These are phyloP conservation scores for Saturnispora zaruensis DNA, from an alignment of 805 yeast species.

Conservation along the genomic window DNA sequence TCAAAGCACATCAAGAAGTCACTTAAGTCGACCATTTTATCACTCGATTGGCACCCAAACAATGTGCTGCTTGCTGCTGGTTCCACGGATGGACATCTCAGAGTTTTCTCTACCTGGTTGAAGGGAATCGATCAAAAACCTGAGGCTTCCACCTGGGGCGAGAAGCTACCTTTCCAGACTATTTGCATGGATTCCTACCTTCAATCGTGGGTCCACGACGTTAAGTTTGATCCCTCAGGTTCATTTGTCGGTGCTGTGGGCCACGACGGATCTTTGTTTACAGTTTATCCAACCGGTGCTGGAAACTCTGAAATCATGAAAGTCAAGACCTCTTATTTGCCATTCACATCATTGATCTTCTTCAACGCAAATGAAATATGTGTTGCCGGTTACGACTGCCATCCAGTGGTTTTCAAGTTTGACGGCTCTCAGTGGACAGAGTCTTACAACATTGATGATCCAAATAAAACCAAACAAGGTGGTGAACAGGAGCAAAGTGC, in stretches of 20 bases:
- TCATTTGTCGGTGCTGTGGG: slow-evolving; percentile 72
- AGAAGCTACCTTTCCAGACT: slow-evolving; percentile 88
- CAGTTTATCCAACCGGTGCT: slow-evolving; percentile 59
- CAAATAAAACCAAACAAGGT: slow-evolving; percentile 32
- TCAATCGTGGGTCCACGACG: slow-evolving; percentile 90
- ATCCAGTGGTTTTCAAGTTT: slow-evolving; percentile 62
- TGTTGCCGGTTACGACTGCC: slow-evolving; percentile 90
- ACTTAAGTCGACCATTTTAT: slow-evolving; percentile 75
- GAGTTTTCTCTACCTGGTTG: slow-evolving; percentile 82
- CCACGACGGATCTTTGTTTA: slow-evolving; percentile 77
- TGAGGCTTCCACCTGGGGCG: slow-evolving; percentile 81
- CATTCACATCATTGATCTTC: slow-evolving; percentile 73
- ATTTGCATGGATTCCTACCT: slow-evolving; percentile 69
- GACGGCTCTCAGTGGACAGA: slow-evolving; percentile 64
- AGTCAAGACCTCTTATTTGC: slow-evolving; percentile 61
- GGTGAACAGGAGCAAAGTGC: slow-evolving; percentile 67
- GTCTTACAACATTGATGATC: slow-evolving; percentile 57
- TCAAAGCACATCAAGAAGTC: slow-evolving; percentile 96
- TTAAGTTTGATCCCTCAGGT: slow-evolving; percentile 73
- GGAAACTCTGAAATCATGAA: slow-evolving; percentile 46
- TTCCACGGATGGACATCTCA: slow-evolving; percentile 85
- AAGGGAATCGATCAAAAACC: slow-evolving; percentile 86
- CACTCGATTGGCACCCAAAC: slow-evolving; percentile 90
- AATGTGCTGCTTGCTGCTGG: slow-evolving; percentile 82
- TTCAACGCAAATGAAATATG: slow-evolving; percentile 56